phyloP scores from a whole-genome alignment of 1,284 basidiomycete genomes.

The Fomitopsis schrenkii region DNA sequence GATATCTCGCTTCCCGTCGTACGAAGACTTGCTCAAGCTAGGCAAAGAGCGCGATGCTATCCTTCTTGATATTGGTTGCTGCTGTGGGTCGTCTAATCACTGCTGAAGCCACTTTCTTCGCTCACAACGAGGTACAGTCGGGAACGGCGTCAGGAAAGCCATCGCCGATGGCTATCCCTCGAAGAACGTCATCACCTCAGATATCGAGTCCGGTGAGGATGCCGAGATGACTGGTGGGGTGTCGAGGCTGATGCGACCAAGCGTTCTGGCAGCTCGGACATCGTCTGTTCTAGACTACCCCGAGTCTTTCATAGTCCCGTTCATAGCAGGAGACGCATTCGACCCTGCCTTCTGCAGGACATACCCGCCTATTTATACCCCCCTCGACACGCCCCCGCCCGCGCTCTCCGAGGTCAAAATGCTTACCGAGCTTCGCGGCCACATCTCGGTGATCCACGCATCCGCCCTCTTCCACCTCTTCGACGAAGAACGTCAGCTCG shows the following conservation, averaged over 20 bases:
- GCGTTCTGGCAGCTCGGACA: slow-evolving; percentile 27
- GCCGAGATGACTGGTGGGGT: neutral
- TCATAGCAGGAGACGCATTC: slow-evolving; percentile 41
- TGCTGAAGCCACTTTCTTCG: neutral
- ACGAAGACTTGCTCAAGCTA: slow-evolving; percentile 30
- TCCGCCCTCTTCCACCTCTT: slow-evolving; percentile 47
- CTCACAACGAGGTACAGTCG: slow-evolving; percentile 28
- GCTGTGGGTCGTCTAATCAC: slow-evolving; percentile 33
- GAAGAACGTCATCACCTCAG: slow-evolving; percentile 30
- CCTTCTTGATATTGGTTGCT: slow-evolving; percentile 41
- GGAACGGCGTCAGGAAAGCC: slow-evolving; percentile 38
- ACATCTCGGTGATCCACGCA: slow-evolving; percentile 10
- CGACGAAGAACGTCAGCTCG: slow-evolving; percentile 32
- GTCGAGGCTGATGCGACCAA: neutral
- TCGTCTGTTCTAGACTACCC: slow-evolving; percentile 24
- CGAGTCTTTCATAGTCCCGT: slow-evolving; percentile 24
- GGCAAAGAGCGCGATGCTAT: slow-evolving; percentile 35
- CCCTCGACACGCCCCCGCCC: slow-evolving; percentile 15
- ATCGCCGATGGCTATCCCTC: slow-evolving; percentile 35
- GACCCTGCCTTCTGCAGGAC: slow-evolving; percentile 29
- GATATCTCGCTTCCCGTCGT: slow-evolving; percentile 11
- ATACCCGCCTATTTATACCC: slow-evolving; percentile 16
- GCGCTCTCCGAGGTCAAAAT: slow-evolving; percentile 26
- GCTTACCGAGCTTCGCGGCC: slow-evolving; percentile 30
- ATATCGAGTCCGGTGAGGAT: slow-evolving; percentile 26